Evolutionary conservation across 2,329 filamentous ascomycete genomes (phyloP), one percentile per base, ranked within the genome.

Genomic region (Calonectria pteridis): DNA sequence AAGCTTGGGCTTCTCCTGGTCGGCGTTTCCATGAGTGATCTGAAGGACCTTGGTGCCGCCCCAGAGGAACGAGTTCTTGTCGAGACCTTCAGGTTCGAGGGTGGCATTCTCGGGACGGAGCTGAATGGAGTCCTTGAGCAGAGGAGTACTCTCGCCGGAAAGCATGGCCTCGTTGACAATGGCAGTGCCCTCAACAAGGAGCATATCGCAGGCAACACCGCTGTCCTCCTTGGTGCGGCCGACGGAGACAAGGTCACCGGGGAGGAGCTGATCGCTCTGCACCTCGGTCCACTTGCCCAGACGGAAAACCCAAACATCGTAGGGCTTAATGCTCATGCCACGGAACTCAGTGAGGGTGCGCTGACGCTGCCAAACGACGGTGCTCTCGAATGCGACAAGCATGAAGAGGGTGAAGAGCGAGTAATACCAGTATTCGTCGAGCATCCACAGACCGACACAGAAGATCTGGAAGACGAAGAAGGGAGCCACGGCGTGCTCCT

Each of bases 371-470:
- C 97, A 99, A 20, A 99, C 97, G 46, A 99, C 97, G 3, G 97
- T 99, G 84, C 96, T 98, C 88, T 99, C 97, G 80, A 99, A 99
- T 73, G 92, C 93, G 78, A 99, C 95, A 70, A 99, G 91, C 97
- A 99, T 99, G 87, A 98, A 96, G 28, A 99, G 92, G 0, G 97
- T 99, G 86, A 99, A 99, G 26, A 99, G 91, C 75, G 97, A 98
- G 87, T 99, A 99, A 88, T 99, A 99, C 97, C 97, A 99, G 87
- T 98, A 99, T 86, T 99, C 97, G 83, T 99, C 97, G 83, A 99
- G 88, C 93, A 98, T 95, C 97, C 97, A 99, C 74, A 99, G 88
- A 20, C 97, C 97, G 72, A 99, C 97, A 81, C 97, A 99, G 88
- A 99, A 99, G 75, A 99, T 90, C 88, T 99, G 97, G 87, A 99